Evolutionary conservation across 2,329 filamentous ascomycete genomes (phyloP), one percentile per base, ranked within the genome.

Genomic region (Lecanicillium sp.): DNA sequence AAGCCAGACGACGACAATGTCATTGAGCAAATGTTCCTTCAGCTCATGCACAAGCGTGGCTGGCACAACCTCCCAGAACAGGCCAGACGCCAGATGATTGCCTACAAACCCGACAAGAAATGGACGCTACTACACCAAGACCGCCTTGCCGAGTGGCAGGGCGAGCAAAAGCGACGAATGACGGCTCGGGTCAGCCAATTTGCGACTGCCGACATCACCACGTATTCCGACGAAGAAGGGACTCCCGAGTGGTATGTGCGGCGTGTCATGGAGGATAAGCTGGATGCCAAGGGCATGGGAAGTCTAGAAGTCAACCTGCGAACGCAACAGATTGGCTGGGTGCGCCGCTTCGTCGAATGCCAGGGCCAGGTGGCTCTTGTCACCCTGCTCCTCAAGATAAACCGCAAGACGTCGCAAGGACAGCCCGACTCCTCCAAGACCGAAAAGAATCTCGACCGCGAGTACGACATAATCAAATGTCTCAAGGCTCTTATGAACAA

Each of bases 401-500:
- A 96, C 64, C 82, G 89, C 57, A 84, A 86, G 58, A 86, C 86
- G 52, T 81, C 77, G 17, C 74, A 79, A 41, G 86, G 86, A 5
- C 74, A 77, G 17, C 75, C 79, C 5, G 69, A 75, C 30, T 67
- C 69, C 39, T 62, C 68, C 36, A 77, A 60, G 55, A 67, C 58
- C 42, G 87, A 94, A 51, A 87, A 84, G 59, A 86, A 90, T 55
- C 71, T 92, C 36, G 89, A 96, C 55, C 79, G 84, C 49, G 89
- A 95, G 64, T 97, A 97, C 58, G 92, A 97, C 57, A 95, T 98
- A 46, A 79, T 95, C 57, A 98, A 98, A 66, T 97, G 92, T 66
- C 65, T 98, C 42, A 97, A 97, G 68, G 88, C 89, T 22, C 66
- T 97, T 42, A 94, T 97, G 84, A 98, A 98, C 77, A 98, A 96